These are phyloP conservation scores for Suillus alpinus DNA, from an alignment of 768 basidiomycete genomes.

Conservation along the genomic window DNA sequence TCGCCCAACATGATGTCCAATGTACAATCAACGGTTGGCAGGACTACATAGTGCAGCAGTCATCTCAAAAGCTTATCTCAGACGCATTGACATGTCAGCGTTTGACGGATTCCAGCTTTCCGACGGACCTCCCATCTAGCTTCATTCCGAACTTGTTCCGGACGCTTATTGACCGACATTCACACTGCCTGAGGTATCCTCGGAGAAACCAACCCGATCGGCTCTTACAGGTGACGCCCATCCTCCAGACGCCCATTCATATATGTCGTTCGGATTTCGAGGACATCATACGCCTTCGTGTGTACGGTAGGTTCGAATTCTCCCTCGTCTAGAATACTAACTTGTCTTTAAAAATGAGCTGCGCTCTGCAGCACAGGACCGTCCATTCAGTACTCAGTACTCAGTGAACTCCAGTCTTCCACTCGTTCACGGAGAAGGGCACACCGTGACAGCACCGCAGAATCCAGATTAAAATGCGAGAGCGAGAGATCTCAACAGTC, in stretches of 20 bases:
- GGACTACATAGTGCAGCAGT: no score
- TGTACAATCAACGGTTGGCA: no score
- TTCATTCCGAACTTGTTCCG: background rate
- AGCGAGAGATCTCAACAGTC: background rate
- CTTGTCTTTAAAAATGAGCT: background rate
- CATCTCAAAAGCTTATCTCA: background rate
- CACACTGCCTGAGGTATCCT: background rate
- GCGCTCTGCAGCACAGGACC: background rate
- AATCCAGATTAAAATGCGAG: background rate
- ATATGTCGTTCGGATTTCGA: background rate
- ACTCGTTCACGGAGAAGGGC: background rate
- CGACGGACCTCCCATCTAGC: background rate
- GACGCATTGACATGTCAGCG: background rate
- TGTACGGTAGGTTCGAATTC: background rate
- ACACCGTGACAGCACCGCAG: no score
- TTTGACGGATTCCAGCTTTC: background rate
- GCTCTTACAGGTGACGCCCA: no score
- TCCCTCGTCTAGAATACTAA: background rate
- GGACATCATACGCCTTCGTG: background rate
- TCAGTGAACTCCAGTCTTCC: background rate
- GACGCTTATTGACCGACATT: background rate
- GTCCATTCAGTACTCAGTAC: no score
- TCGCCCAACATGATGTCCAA: no score
- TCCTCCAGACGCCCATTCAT: background rate
- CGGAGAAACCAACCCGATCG: background rate